Evolutionary conservation across 495 filamentous ascomycete species (phyloP).

Genomic region (Trichodelitschia bisporula): DNA sequence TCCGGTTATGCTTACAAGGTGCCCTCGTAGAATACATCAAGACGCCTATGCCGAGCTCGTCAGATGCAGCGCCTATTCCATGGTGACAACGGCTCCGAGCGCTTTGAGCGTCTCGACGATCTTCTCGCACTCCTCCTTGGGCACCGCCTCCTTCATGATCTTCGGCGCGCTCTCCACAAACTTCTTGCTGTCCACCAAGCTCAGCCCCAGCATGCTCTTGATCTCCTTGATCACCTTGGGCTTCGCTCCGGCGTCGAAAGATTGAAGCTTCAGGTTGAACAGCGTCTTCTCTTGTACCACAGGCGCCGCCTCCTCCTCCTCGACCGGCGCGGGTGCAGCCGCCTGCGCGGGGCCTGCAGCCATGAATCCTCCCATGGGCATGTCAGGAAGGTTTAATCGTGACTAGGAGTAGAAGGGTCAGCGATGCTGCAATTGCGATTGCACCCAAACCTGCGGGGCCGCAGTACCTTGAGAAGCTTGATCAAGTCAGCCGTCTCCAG

Average conservation of each 20-base stretch:
- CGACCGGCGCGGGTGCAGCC: constrained; percentile 40
- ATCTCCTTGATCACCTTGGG: constrained; percentile 99
- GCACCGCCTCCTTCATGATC: constrained; percentile 91
- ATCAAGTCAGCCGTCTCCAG: constrained; percentile 94
- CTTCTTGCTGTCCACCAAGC: constrained; percentile 98
- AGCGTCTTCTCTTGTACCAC: constrained; percentile 83
- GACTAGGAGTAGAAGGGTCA: constrained; percentile 34
- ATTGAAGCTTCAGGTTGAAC: constrained; percentile 80
- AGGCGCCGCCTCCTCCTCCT: constrained; percentile 65
- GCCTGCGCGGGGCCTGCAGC: constrained; percentile 32
- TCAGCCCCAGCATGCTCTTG: constrained; percentile 83
- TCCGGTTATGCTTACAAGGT: background rate
- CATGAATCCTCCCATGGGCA: constrained; percentile 74
- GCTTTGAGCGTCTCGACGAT: constrained; percentile 83
- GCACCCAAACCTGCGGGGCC: too few relatives aligned
- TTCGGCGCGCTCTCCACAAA: constrained; percentile 97
- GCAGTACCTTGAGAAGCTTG: constrained; percentile 69
- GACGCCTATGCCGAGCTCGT: too few relatives aligned
- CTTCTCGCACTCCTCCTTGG: constrained; percentile 98
- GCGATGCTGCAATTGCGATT: background rate
- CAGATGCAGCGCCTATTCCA: constrained; percentile 55
- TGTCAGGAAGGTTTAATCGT: constrained; percentile 91
- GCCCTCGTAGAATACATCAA: too few relatives aligned
- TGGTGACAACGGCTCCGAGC: constrained; percentile 60
- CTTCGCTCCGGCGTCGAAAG: constrained; percentile 70